Conservation (phyloP, 495 filamentous ascomycete genomes). For the Delitschia confertaspora region DNA sequence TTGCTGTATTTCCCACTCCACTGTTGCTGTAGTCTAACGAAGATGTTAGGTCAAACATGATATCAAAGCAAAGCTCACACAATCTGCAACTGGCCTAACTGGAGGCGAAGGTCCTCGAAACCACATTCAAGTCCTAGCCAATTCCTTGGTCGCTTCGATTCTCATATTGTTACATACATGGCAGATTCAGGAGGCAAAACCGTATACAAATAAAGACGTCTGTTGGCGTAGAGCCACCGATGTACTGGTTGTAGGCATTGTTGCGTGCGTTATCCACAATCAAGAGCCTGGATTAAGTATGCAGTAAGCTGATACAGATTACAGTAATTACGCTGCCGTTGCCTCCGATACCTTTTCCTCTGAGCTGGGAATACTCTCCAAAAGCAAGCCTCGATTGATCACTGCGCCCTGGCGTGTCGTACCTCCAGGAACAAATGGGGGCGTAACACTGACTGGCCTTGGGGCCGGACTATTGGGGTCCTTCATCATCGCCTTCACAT, state of each 20-base stretch:
- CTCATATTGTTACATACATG: slow-evolving; percentile 63
- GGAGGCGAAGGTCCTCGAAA: slow-evolving; percentile 76
- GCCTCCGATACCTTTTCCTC: slow-evolving; percentile 92
- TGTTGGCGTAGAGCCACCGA: slow-evolving; percentile 39
- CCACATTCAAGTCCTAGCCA: slow-evolving; percentile 84
- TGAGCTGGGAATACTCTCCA: slow-evolving; percentile 85
- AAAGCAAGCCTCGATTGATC: slow-evolving; percentile 68
- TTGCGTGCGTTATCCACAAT: slow-evolving; percentile 32
- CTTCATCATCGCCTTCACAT: slow-evolving; percentile 56
- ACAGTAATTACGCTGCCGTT: slow-evolving; percentile 73
- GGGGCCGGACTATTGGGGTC: slow-evolving; percentile 67
- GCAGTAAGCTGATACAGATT: too few relatives aligned
- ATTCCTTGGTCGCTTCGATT: slow-evolving; percentile 68
- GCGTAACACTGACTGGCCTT: slow-evolving; percentile 66
- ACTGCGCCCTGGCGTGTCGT: slow-evolving; percentile 71
- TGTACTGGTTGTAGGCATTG: slow-evolving; percentile 49
- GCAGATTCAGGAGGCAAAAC: slow-evolving; percentile 44
- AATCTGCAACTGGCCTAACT: slow-evolving; percentile 58
- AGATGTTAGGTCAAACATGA: slow-evolving; percentile 65
- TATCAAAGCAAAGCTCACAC: slow-evolving; percentile 70
- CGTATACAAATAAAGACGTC: slow-evolving; percentile 16
- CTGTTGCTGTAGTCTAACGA: slow-evolving; percentile 1
- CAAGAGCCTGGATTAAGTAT: not conserved
- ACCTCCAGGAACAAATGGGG: slow-evolving; percentile 86
- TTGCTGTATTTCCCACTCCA: not conserved